Evolutionary conservation across 108 stramenopile species (phyloP), one percentile per base, ranked within the genome.

Genomic region (Cyclotella kingstonii): DNA sequence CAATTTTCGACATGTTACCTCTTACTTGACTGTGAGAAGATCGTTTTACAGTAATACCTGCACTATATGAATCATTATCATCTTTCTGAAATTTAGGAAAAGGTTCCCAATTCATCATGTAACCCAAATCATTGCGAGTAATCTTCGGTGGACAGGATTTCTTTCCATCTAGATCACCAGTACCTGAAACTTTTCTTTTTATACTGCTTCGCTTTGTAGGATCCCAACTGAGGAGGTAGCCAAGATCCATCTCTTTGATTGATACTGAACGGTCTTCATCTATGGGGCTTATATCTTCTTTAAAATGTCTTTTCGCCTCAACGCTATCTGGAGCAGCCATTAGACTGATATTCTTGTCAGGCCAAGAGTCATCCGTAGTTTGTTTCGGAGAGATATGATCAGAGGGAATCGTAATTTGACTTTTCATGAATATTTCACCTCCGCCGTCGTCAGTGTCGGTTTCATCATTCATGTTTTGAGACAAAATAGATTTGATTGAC

Each of bases 81-180:
- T 52, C 43, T 25, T 53, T 66, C 43, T 34, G 43, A n/a, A n/a
- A n/a, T 40, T 72, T 77, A 6, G 64, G 57, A 59, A 56, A 55
- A 2, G 92, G 92, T 57, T 90, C 82, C 92, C 92, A 93, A 34
- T 77, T 84, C 83, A 85, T 74, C 84, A 93, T 93, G 80, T 93
- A 93, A 36, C 77, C 81, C 50, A 93, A 68, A 70, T 93, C 89
- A 55, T 81, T 64, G 54, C 87, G 81, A 29, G 89, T 83, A 22
- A 81, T 68, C 54, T 83, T 82, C 12, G 77, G 53, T 23, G 47
- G 39, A 11, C 53, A 49, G n/a, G 36, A 19, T 11, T 27, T 45
- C 47, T 27, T 21, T 46, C 55, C 40, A 21, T 47, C 53, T 10
- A 46, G 34, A 38, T 61, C 59, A 38, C 44, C 77, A 4, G 26